Conservation (phyloP, 2,329 filamentous ascomycete genomes). For the Alternaria sp. region DNA sequence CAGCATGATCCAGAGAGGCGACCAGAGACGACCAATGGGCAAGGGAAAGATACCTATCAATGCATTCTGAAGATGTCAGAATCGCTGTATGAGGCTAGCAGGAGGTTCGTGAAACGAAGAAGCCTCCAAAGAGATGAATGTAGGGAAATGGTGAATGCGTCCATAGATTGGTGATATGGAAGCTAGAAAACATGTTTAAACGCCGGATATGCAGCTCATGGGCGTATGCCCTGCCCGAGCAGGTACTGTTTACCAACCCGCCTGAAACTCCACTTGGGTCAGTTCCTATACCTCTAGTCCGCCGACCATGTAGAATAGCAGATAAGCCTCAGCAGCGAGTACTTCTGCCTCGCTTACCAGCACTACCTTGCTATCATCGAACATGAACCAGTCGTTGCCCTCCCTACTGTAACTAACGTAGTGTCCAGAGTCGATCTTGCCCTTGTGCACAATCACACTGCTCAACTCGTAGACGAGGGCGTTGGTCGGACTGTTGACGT, state of each 20-base stretch:
- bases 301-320: conserved; percentile 76
- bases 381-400: conserved; percentile 89
- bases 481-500: conserved; percentile 54
- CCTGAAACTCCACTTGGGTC: background rate
- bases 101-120: background rate
- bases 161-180: background rate
- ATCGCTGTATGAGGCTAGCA: background rate
- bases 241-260: background rate
- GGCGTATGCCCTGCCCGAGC: background rate
- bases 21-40: background rate
- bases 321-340: conserved; percentile 83
- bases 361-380: conserved; percentile 94
- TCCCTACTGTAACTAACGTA: conserved; percentile 90
- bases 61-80: background rate
- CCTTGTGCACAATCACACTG: conserved; percentile 91
- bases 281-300: conserved; percentile 39
- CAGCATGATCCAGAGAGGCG: background rate
- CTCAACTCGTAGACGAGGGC: conserved; percentile 82
- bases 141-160: background rate
- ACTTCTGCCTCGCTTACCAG: conserved; percentile 85
- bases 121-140: background rate
- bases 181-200: background rate
- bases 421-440: conserved; percentile 90
- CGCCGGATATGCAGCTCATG: background rate
- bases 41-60: background rate